These are phyloP conservation scores for Chytridiales sp. DNA, from an alignment of 371 early-diverging fungal genomes.

Conservation along the genomic window DNA sequence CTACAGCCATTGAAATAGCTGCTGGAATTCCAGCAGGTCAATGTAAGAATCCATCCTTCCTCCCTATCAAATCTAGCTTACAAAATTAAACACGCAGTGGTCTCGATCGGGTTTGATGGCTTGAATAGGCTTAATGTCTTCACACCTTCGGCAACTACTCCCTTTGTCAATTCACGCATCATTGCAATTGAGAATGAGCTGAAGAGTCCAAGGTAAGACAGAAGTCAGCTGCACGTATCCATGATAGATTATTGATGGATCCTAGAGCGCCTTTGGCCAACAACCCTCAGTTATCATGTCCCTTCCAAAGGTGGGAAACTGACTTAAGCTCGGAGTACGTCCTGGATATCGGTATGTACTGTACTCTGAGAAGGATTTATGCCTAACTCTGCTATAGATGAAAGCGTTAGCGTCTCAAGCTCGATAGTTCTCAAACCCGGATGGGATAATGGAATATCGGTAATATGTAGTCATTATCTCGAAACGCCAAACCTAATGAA, in stretches of 20 bases:
- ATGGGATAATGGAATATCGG: no score
- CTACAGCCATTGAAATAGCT: conserved; percentile 20
- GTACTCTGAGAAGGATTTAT: background rate
- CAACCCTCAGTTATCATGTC: conserved; percentile 23
- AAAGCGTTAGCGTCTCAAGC: conserved; percentile 1
- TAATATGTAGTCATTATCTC: no score
- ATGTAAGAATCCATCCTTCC: conserved; percentile 5
- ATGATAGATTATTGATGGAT: background rate
- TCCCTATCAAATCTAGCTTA: background rate
- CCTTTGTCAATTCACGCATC: conserved; percentile 13
- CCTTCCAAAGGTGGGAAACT: conserved; percentile 10
- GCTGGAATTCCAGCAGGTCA: conserved; percentile 14
- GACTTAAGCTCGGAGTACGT: conserved; percentile 3
- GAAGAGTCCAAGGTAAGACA: conserved; percentile 18
- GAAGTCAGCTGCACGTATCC: background rate
- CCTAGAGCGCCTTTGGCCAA: conserved; percentile 16
- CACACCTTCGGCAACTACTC: conserved; percentile 7
- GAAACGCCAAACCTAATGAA: background rate
- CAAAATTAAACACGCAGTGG: background rate
- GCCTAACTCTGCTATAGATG: background rate
- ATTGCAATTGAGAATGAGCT: conserved; percentile 24
- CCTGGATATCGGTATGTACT: conserved; percentile 19
- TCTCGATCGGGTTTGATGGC: conserved; percentile 20
- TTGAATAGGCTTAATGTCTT: conserved; percentile 13
- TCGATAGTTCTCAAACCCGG: no score